Percentiles rank a stretch among this genome's conserved stretches.
phyloP scores from a whole-genome alignment of 139 green algal genomes.

The Deuterostichococcus epilithicus region DNA sequence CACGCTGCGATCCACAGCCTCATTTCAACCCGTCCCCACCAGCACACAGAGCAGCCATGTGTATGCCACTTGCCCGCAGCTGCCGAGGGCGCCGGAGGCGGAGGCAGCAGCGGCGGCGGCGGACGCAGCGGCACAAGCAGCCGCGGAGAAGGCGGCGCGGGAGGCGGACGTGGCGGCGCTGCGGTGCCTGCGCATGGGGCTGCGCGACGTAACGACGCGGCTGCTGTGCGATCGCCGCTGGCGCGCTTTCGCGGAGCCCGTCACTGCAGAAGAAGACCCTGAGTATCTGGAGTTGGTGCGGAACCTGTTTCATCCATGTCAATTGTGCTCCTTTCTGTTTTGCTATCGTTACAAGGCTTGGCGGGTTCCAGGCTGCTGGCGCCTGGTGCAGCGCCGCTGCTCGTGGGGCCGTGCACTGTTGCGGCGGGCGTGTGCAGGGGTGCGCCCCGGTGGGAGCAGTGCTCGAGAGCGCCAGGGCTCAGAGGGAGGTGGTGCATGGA shows the following conservation, averaged over 20 bases:
- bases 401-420: too few species aligned
- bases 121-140: slow-evolving; percentile 4
- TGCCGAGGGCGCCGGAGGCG: slow-evolving; percentile 35
- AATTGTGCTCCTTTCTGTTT: too few species aligned
- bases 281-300: slow-evolving; percentile 42
- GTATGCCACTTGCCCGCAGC: background rate
- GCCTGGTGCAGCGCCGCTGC: too few species aligned
- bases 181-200: slow-evolving; percentile 60
- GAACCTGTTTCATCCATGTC: background rate
- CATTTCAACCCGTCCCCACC: too few species aligned
- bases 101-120: slow-evolving; percentile 10
- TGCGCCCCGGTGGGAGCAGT: too few species aligned
- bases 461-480: too few species aligned
- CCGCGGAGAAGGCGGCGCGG: slow-evolving; percentile 15
- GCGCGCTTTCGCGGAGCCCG: slow-evolving; percentile 47
- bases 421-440: too few species aligned
- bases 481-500: too few species aligned
- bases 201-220: slow-evolving; percentile 51
- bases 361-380: too few species aligned
- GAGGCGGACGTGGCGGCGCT: slow-evolving; percentile 54
- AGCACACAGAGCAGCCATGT: background rate
- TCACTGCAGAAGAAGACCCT: slow-evolving; percentile 36
- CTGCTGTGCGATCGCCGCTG: slow-evolving; percentile 58
- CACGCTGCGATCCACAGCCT: too few species aligned
- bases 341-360: too few species aligned